Evolutionary conservation across 306 rosid genomes (phyloP).

Genomic region (Acacia acuminata): DNA sequence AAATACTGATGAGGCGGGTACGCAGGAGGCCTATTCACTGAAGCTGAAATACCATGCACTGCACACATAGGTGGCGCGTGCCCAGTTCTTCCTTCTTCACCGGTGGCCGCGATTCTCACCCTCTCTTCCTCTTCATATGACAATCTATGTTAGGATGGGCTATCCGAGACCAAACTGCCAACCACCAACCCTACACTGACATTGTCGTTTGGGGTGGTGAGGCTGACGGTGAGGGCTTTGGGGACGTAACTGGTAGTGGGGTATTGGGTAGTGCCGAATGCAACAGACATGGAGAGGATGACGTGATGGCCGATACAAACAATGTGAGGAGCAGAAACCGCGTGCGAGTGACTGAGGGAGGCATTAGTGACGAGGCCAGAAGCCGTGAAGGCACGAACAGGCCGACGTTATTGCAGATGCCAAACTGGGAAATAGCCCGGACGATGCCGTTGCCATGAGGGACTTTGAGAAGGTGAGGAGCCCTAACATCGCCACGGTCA

Average conservation of each 20-base stretch:
- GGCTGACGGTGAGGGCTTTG: constrained; percentile 52
- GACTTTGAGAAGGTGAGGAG: constrained; percentile 69
- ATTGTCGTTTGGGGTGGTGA: constrained; percentile 76
- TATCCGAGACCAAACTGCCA: constrained; percentile 53
- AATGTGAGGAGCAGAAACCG: constrained; percentile 41
- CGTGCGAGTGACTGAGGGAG: constrained; percentile 60
- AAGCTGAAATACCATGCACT: too few species aligned
- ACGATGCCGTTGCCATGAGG: constrained; percentile 63
- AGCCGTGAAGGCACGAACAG: constrained; percentile 58
- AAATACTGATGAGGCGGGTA: too few species aligned
- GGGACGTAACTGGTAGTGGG: constrained; percentile 28
- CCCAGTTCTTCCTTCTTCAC: constrained; percentile 40
- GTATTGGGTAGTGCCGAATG: constrained; percentile 41
- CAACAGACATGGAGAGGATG: constrained; percentile 71
- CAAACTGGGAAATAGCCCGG: constrained; percentile 57
- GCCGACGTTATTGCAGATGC: constrained; percentile 55
- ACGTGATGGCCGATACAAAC: constrained; percentile 67
- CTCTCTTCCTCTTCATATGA: constrained; percentile 43
- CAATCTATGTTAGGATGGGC: constrained; percentile 59
- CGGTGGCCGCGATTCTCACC: constrained; percentile 25
- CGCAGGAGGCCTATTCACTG: too few species aligned
- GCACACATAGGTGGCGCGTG: neutral
- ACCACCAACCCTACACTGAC: constrained; percentile 68
- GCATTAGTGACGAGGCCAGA: constrained; percentile 69
- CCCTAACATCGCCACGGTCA: constrained; percentile 55